Percentiles rank a stretch among this genome's conserved stretches.
Conservation (phyloP, 306 rosid genomes). For the Bauhinia variegata region DNA sequence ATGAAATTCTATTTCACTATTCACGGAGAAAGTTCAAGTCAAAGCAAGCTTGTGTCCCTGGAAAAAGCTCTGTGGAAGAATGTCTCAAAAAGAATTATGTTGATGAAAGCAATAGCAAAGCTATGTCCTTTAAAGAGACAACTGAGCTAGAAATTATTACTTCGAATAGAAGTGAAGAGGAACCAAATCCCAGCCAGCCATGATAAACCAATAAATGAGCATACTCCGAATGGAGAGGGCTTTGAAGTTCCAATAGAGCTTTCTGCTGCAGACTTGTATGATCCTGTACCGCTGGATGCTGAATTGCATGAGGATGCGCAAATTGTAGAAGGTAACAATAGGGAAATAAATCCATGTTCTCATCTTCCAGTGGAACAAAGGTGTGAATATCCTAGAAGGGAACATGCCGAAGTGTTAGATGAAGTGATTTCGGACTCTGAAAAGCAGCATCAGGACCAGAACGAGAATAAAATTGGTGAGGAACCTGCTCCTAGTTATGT, state of each 20-base stretch:
- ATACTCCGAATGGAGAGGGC: conserved; percentile 13
- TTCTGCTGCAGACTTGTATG: conserved; percentile 36
- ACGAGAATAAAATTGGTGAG: conserved; percentile 36
- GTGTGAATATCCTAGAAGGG: conserved; percentile 40
- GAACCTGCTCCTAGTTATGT: conserved; percentile 37
- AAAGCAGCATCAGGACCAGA: conserved; percentile 40
- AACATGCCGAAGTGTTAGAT: conserved; percentile 33
- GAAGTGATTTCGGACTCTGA: conserved; percentile 35
- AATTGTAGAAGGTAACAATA: conserved; percentile 22
- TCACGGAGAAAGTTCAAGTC: conserved; percentile 74
- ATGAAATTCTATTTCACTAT: conserved; percentile 71
- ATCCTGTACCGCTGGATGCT: conserved; percentile 28
- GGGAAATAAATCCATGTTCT: conserved; percentile 38
- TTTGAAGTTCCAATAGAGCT: conserved; percentile 40
- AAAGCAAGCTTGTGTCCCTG: conserved; percentile 50
- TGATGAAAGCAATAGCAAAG: conserved; percentile 27
- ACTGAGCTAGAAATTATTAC: conserved; percentile 21
- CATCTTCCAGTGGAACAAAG: conserved; percentile 44
- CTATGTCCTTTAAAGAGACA: conserved; percentile 17
- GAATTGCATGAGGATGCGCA: conserved; percentile 42
- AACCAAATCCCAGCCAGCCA: conserved; percentile 23
- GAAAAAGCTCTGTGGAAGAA: conserved; percentile 29
- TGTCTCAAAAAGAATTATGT: conserved; percentile 13
- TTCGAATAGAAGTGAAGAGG: conserved; percentile 29
- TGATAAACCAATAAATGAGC: conserved; percentile 32